These are phyloP conservation scores for Apiospora kogelbergensis DNA, from an alignment of 2,329 filamentous ascomycete species.

Conservation along the genomic window DNA sequence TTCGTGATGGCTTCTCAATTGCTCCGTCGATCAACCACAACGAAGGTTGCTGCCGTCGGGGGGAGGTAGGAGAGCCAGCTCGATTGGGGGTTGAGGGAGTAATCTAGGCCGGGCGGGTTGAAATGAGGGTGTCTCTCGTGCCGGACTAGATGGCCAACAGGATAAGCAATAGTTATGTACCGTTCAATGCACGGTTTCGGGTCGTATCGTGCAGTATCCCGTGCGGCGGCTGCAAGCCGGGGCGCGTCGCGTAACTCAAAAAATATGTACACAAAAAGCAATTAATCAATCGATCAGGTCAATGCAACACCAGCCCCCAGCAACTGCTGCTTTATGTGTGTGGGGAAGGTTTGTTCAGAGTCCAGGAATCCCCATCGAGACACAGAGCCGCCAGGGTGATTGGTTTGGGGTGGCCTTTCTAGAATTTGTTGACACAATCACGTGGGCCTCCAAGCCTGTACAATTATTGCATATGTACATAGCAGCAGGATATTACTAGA, in stretches of 20 bases:
- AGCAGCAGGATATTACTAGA: neutral
- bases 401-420: neutral
- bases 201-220: neutral
- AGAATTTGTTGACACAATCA: conserved; percentile 6
- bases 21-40: conserved; percentile 5
- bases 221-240: neutral
- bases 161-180: neutral
- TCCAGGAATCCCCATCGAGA: neutral
- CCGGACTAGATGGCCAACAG: neutral
- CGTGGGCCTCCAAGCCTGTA: neutral
- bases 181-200: neutral
- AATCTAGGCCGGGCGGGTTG: neutral
- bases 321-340: neutral
- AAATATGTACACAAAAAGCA: neutral
- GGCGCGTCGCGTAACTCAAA: conserved; percentile 8
- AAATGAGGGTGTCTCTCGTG: neutral
- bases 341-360: neutral
- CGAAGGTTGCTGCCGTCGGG: neutral
- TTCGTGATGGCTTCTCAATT: neutral
- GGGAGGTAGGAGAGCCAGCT: neutral
- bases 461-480: neutral
- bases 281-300: neutral
- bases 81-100: neutral
- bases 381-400: neutral
- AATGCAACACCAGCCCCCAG: neutral